phyloP scores from a whole-genome alignment of 345 rosid genomes.

The Salix koriyanagi region DNA sequence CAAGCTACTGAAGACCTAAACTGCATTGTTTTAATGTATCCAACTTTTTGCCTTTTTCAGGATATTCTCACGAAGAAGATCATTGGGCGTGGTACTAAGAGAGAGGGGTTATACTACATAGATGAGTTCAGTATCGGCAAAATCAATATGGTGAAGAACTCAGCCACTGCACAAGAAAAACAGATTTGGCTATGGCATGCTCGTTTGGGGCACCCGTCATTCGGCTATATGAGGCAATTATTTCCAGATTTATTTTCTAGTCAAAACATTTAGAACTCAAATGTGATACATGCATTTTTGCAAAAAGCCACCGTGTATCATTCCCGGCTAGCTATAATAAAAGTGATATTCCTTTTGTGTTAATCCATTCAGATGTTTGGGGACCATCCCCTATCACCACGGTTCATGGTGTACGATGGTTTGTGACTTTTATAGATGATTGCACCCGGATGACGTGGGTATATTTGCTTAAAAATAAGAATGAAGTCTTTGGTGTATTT shows the following conservation, averaged over 20 bases:
- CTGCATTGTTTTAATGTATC: neutral
- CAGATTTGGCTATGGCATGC: neutral
- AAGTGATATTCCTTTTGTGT: neutral
- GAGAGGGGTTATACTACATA: neutral
- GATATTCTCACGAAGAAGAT: neutral
- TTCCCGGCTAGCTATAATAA: neutral
- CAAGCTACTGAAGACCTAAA: neutral
- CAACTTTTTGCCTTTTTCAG: neutral
- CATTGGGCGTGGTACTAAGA: neutral
- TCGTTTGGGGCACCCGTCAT: neutral
- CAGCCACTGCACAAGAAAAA: neutral
- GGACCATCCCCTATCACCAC: neutral
- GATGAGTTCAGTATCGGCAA: neutral
- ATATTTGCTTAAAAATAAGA: neutral
- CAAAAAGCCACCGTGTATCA: neutral
- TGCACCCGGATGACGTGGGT: neutral
- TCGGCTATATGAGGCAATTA: neutral
- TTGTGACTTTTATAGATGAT: neutral
- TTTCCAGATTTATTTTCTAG: neutral
- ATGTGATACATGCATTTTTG: neutral
- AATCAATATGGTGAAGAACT: neutral
- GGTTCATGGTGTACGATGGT: neutral
- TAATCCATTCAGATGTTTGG: neutral
- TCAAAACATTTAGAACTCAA: neutral
- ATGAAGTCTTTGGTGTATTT: neutral